phyloP scores from a whole-genome alignment of 305 asterid genomes.

The Fraxinus ornus region DNA sequence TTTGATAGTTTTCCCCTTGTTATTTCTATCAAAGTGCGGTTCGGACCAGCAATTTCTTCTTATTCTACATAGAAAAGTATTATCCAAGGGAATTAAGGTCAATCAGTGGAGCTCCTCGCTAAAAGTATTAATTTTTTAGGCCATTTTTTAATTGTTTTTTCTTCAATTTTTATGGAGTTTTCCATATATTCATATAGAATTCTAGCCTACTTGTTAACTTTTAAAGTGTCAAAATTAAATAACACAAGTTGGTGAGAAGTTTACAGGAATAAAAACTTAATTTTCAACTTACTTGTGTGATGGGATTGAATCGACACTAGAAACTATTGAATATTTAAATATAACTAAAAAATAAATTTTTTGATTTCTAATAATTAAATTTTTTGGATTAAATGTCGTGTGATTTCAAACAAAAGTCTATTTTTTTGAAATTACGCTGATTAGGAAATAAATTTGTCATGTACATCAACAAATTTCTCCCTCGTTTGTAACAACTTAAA shows the following conservation, averaged over 20 bases:
- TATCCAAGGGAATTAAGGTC: slow-evolving; percentile 56
- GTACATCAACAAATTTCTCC: neutral
- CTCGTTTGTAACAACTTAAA: neutral
- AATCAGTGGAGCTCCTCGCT: slow-evolving; percentile 46
- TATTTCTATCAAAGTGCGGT: slow-evolving; percentile 61
- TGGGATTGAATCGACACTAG: slow-evolving; percentile 21
- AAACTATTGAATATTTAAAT: neutral
- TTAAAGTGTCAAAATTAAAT: slow-evolving; percentile 42
- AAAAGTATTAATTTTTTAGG: slow-evolving; percentile 27
- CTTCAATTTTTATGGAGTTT: slow-evolving; percentile 23
- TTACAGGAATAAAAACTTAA: neutral
- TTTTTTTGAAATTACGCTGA: neutral
- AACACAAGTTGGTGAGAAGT: slow-evolving; percentile 32
- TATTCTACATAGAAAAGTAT: slow-evolving; percentile 25
- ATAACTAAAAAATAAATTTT: neutral
- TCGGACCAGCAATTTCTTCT: slow-evolving; percentile 45
- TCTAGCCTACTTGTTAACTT: slow-evolving; percentile 40
- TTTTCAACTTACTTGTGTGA: slow-evolving; percentile 22
- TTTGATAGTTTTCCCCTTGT: slow-evolving; percentile 66
- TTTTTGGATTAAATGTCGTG: slow-evolving; percentile 2
- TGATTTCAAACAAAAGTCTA: slow-evolving; percentile 3
- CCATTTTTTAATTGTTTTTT: slow-evolving; percentile 25
- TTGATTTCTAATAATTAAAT: neutral
- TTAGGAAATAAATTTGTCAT: neutral
- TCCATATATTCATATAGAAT: slow-evolving; percentile 17